Evolutionary conservation across 148 eudicot genomes (phyloP).

Genomic region (Rhododendron ovatum): DNA sequence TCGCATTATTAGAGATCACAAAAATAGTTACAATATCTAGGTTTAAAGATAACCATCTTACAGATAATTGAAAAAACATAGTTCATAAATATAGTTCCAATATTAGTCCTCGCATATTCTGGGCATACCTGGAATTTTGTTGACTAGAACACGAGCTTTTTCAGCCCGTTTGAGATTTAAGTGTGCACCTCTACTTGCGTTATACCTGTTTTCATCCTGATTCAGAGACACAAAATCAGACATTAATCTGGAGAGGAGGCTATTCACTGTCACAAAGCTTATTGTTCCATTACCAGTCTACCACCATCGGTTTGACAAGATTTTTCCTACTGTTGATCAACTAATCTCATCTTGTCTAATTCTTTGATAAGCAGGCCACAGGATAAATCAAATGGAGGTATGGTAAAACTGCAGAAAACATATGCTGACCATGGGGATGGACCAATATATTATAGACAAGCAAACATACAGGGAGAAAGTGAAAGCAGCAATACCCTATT

Average conservation of each 20-base stretch:
- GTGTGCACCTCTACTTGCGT: conserved; percentile 82
- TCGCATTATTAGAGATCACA: neutral
- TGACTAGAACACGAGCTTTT: conserved; percentile 59
- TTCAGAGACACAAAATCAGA: neutral
- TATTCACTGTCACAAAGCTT: neutral
- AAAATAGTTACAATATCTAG: neutral
- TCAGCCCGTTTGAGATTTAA: conserved; percentile 69
- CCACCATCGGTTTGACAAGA: neutral
- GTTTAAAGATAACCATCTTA: neutral
- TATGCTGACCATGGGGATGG: neutral
- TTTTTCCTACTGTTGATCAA: neutral
- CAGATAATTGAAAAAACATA: neutral
- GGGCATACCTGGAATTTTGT: conserved; percentile 66
- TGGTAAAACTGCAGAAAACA: neutral
- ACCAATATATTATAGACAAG: neutral
- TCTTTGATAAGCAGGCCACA: neutral
- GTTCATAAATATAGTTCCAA: neutral
- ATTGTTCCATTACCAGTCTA: neutral
- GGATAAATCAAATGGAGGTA: neutral
- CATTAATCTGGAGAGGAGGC: neutral
- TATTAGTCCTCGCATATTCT: neutral
- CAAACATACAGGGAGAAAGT: neutral
- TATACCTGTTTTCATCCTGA: conserved; percentile 68
- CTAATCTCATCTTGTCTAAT: neutral
- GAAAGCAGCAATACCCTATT: conserved; percentile 53